Conservation (phyloP, 2,329 filamentous ascomycete species). For the Saccharata proteae region DNA sequence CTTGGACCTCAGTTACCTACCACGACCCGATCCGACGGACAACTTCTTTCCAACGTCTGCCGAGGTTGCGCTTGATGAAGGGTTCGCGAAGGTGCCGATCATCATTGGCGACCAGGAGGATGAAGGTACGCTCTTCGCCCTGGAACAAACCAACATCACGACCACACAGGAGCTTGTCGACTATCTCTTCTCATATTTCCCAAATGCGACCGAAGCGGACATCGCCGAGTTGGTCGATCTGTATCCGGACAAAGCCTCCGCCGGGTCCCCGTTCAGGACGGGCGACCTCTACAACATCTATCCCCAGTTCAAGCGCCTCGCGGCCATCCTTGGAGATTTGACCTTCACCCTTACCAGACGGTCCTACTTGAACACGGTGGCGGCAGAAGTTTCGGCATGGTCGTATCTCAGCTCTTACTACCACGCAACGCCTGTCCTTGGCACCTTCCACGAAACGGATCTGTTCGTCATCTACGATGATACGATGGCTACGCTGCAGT, state of each 20-base stretch:
- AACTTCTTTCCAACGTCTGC: slow-evolving; percentile 49
- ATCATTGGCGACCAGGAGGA: slow-evolving; percentile 69
- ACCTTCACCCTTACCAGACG: slow-evolving; percentile 63
- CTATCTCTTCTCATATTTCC: slow-evolving; percentile 55
- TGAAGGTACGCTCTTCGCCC: slow-evolving; percentile 62
- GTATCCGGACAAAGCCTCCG: slow-evolving; percentile 45
- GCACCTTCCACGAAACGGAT: slow-evolving; percentile 65
- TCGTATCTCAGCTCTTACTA: slow-evolving; percentile 65
- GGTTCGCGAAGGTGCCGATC: slow-evolving; percentile 48
- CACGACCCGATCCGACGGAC: slow-evolving; percentile 52
- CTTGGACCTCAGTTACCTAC: slow-evolving; percentile 60
- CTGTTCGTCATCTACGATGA: slow-evolving; percentile 35
- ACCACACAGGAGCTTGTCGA: slow-evolving; percentile 45
- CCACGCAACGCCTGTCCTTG: slow-evolving; percentile 58
- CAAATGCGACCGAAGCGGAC: slow-evolving; percentile 37
- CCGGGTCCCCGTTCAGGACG: slow-evolving; percentile 63
- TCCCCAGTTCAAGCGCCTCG: slow-evolving; percentile 64
- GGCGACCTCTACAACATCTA: slow-evolving; percentile 57
- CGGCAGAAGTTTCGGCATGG: slow-evolving; percentile 54
- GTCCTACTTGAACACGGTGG: slow-evolving; percentile 42
- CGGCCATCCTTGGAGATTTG: slow-evolving; percentile 63
- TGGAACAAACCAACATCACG: slow-evolving; percentile 58
- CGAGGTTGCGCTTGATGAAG: slow-evolving; percentile 41
- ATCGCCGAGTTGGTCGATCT: slow-evolving; percentile 47
- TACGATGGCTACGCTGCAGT: slow-evolving; percentile 36